These are phyloP conservation scores for Bruguiera hainesii DNA, from an alignment of 441 rosid genomes.

Conservation along the genomic window DNA sequence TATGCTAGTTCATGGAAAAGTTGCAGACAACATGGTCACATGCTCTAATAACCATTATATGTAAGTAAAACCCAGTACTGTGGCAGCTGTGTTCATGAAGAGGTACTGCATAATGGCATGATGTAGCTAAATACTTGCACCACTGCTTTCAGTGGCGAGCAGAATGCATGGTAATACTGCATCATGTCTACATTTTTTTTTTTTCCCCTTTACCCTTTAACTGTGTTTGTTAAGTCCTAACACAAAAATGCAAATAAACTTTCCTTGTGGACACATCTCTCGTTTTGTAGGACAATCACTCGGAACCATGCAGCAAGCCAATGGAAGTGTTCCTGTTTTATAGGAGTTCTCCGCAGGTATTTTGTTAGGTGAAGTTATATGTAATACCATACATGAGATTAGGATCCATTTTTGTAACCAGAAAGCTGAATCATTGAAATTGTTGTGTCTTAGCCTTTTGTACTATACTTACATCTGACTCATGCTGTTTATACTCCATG, in stretches of 20 bases:
- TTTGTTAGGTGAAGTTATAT: constrained; percentile 30
- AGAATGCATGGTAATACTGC: too few species aligned
- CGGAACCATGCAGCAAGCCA: constrained; percentile 40
- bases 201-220: background rate
- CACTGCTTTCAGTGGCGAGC: background rate
- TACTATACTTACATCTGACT: background rate
- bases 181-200: background rate
- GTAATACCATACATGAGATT: constrained; percentile 36
- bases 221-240: background rate
- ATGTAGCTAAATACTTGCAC: background rate
- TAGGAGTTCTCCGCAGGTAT: constrained; percentile 28
- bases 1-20: background rate
- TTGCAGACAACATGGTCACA: background rate
- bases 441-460: constrained; percentile 27
- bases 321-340: constrained; percentile 48
- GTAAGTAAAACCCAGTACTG: too few species aligned
- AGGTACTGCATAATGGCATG: background rate
- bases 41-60: background rate
- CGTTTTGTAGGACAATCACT: constrained; percentile 39
- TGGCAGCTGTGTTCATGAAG: too few species aligned
- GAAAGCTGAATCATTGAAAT: constrained; percentile 22
- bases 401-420: constrained; percentile 38
- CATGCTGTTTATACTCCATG: constrained; percentile 16
- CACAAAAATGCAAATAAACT: background rate
- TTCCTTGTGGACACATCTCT: background rate